Evolutionary conservation across 1,139 yeast species (phyloP), one percentile per base, ranked within the genome.

Genomic region (Meyerozyma athensensis): DNA sequence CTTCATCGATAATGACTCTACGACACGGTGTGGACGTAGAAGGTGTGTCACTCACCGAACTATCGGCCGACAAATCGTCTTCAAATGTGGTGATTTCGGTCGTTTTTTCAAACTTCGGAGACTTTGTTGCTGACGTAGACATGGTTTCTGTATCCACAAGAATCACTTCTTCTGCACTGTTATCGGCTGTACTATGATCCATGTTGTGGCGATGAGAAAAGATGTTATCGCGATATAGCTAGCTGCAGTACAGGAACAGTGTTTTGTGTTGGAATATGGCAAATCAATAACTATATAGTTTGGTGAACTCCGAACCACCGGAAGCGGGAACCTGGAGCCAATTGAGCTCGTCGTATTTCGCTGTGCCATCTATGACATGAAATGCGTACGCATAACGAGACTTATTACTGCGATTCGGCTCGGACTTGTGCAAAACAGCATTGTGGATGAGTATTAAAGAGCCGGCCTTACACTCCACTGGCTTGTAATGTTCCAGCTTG

Each of bases 341-440:
- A 53, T 84, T 84, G 51, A 67, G 59, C 21, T 64, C 62, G 52
- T 84, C 94, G 50, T 82, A 84, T 22, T 70, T 56, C 2, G 65
- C 55, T 1, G 50, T 58, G 2, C 90, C 94, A 39, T 85, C 95
- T 42, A 85, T 81, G 34, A 81, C 72, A 54, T 85, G 95, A 59
- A 85, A 85, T 0, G 94, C 84, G 57, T 84, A 85, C 1, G 90
- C 94, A 50, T 69, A 84, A 43, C 95, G 64, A 6, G 87, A 79
- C 41, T 67, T 68, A 2, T 52, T 46, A 7, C 85, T 76, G 2
- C 54, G 42, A 55, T 85, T 85, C 41, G 65, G 65, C 46, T 78
- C 85, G 4, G 89, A 81, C 53, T 83, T 79, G 54, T 85, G 95
- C 26, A 85, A 58, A 2, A 84, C 86, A 1, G 79, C 68, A 50